Conservation (phyloP, 1,284 basidiomycete genomes). For the Dichomitus squalens region DNA sequence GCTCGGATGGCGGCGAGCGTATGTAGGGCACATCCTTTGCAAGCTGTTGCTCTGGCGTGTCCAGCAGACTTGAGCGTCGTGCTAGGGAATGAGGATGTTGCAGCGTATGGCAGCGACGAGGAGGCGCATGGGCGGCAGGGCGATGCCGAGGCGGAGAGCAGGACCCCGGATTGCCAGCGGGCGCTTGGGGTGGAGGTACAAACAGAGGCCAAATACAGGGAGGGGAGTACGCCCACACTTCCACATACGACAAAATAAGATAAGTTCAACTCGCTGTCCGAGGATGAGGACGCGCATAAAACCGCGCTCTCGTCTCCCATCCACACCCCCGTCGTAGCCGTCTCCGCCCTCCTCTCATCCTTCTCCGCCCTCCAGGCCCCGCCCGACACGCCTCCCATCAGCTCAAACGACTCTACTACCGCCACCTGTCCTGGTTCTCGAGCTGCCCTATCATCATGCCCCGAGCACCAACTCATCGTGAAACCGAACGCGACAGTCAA, state of each 20-base stretch:
- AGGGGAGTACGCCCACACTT: slow-evolving; percentile 7
- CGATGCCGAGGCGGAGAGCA: not conserved
- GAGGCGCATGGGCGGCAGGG: too few relatives aligned
- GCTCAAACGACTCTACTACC: not conserved
- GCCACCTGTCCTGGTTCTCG: not conserved
- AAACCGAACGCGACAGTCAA: slow-evolving; percentile 10
- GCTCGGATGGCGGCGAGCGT: too few relatives aligned
- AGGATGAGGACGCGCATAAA: slow-evolving; percentile 16
- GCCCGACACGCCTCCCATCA: slow-evolving; percentile 24
- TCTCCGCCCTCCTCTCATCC: not conserved
- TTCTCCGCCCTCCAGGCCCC: not conserved
- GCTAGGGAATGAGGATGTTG: too few relatives aligned
- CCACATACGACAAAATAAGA: slow-evolving; percentile 6
- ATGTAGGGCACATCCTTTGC: too few relatives aligned
- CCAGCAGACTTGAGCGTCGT: too few relatives aligned
- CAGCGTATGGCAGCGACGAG: too few relatives aligned
- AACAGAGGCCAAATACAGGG: slow-evolving; percentile 13
- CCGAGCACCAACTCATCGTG: slow-evolving; percentile 10
- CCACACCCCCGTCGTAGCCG: slow-evolving; percentile 1
- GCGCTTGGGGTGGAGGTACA: slow-evolving; percentile 1
- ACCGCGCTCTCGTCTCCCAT: slow-evolving; percentile 4
- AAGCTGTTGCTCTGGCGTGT: too few relatives aligned
- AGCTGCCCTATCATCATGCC: slow-evolving; percentile 7
- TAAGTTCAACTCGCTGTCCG: slow-evolving; percentile 12
- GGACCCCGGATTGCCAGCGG: slow-evolving; percentile 9